These are phyloP conservation scores for Dendrobium officinale DNA, from an alignment of 106 monocot species.

Conservation along the genomic window DNA sequence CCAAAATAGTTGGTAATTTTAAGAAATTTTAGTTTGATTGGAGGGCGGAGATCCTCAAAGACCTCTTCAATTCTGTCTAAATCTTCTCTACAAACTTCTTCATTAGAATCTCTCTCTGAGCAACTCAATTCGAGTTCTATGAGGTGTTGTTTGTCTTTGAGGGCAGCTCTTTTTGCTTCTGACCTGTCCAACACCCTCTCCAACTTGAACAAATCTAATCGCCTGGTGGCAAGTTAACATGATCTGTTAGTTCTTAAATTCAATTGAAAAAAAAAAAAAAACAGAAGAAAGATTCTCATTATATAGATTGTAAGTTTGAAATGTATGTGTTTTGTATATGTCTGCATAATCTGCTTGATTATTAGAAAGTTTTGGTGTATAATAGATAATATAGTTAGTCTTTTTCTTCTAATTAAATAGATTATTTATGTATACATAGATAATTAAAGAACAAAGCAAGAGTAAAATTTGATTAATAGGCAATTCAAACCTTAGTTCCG, in stretches of 20 bases:
- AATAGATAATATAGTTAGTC: background rate
- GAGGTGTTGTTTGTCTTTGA: slow-evolving; percentile 7
- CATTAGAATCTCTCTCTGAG: background rate
- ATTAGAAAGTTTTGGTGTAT: too few relatives aligned
- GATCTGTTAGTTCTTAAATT: background rate
- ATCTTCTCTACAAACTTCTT: background rate
- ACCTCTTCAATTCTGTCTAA: slow-evolving; percentile 1
- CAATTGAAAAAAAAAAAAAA: background rate
- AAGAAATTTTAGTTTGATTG: slow-evolving; percentile 1
- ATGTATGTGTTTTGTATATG: too few relatives aligned
- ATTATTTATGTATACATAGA: too few relatives aligned
- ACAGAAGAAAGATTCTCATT: too few relatives aligned
- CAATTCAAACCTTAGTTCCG: background rate
- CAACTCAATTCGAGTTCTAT: background rate
- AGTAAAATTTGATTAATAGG: background rate
- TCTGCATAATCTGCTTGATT: too few relatives aligned
- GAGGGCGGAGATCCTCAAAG: slow-evolving; percentile 21
- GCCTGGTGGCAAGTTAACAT: background rate
- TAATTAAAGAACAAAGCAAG: background rate
- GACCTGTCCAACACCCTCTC: slow-evolving; percentile 7
- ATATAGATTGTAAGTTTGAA: too few relatives aligned
- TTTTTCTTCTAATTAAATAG: too few relatives aligned
- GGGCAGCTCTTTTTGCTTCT: slow-evolving; percentile 3
- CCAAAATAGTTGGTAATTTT: slow-evolving; percentile 14
- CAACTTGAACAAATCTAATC: slow-evolving; percentile 1